Evolutionary conservation across 2,329 filamentous ascomycete species (phyloP), one percentile per base, ranked within the genome.

Genomic region (Pseudogymnoascus pannorum): DNA sequence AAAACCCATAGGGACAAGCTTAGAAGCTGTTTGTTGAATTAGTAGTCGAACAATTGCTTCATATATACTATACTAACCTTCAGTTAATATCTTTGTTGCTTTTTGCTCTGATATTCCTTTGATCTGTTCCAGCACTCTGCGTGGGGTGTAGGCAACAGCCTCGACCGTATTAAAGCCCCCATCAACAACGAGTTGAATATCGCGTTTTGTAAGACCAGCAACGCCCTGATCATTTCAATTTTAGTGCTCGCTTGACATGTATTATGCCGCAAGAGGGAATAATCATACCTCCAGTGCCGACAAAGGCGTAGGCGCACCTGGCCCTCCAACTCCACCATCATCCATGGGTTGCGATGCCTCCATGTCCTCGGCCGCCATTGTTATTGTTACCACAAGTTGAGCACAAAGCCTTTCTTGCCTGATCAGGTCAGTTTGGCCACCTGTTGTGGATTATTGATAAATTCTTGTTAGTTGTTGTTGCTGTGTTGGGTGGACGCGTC

Each of bases 31-130:
- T 22, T 8, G n/a, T 8, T 38, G 48, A 9, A 7, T 51, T 11
- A 60, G 54, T 20, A 8, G 58, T 69, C 44, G 65, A 24, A 31
- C 22, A 63, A 1, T 58, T 58, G 57, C 29, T 14, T 31, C 7
- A 1, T 44, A 59, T 18, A 54, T 9, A n/a, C 40, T 60, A 11
- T 54, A 64, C 76, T 66, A 74, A 93, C 92, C 92, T 80, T 97
- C 94, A 12, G 85, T 86, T 26, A 99, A 79, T 40, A 99, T 87
- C 72, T 97, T 97, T 33, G 85, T 87, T 2, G 95, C 94, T 74
- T 99, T 99, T 71, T 95, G 89, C 76, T 97, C 93, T 1, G 94
- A 99, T 33, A 99, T 96, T 62, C 94, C 94, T 75, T 97, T 99
- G 75, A 99, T 93, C 73, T 95, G 91, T 74, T 99, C 93, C 16